phyloP scores from a whole-genome alignment of 192 early-diverging fungal genomes.

The Paraglomus brasilianum region DNA sequence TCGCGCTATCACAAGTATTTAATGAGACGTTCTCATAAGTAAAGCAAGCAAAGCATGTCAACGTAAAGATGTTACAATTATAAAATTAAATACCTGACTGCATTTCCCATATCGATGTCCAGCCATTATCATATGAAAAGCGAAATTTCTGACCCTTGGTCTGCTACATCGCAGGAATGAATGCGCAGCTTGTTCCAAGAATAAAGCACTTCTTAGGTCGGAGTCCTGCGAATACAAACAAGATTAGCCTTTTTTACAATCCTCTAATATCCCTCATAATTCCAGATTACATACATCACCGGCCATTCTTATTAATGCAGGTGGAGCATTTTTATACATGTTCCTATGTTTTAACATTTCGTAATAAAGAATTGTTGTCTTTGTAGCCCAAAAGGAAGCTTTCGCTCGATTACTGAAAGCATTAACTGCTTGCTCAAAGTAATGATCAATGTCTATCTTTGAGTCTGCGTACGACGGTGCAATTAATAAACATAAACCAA shows the following conservation, averaged over 20 bases:
- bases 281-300: conserved; percentile 55
- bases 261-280: not conserved
- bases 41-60: not conserved
- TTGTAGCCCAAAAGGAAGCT: conserved; percentile 65
- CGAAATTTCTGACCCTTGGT: conserved; percentile 80
- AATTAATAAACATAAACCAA: conserved; percentile 80
- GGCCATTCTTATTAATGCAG: conserved; percentile 68
- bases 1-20: conserved; percentile 55
- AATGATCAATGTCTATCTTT: conserved; percentile 54
- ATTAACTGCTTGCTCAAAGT: conserved; percentile 73
- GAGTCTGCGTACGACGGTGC: conserved; percentile 47
- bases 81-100: conserved; percentile 66
- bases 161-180: conserved; percentile 65
- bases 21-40: not conserved
- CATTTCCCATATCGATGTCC: conserved; percentile 79
- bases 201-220: conserved; percentile 71
- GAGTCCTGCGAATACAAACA: conserved; percentile 59
- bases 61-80: no score
- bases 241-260: not conserved
- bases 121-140: conserved; percentile 87
- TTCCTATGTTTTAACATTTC: conserved; percentile 75
- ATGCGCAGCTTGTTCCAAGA: conserved; percentile 89
- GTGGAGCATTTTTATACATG: conserved; percentile 68
- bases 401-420: conserved; percentile 63
- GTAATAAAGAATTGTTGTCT: conserved; percentile 74